Evolutionary conservation across 2,329 filamentous ascomycete species (phyloP).

Genomic region (Grosmannia clavigera): DNA sequence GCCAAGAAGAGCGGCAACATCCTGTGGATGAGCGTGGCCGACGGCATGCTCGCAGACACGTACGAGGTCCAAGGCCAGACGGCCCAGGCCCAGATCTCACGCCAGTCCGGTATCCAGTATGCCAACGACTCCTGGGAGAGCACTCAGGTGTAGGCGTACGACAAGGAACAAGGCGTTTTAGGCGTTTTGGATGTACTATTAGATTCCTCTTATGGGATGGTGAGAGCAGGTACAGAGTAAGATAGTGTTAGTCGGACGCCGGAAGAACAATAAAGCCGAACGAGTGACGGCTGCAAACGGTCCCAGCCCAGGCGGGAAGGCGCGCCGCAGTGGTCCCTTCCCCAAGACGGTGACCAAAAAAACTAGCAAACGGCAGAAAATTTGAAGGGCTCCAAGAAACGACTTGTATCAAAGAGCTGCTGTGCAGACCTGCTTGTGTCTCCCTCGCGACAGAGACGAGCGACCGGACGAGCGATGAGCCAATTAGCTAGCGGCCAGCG

Average conservation of each 20-base stretch:
- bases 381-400: not conserved
- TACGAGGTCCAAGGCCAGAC: conserved; percentile 53
- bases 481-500: conserved; percentile 16
- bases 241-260: not conserved
- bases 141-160: conserved; percentile 9
- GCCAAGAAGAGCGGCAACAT: conserved; percentile 58
- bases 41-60: conserved; percentile 65
- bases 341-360: not conserved
- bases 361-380: not conserved
- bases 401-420: not conserved
- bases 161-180: not conserved
- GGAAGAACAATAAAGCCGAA: conserved; percentile 2
- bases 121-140: conserved; percentile 29
- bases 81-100: conserved; percentile 27
- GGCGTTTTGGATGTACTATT: not conserved
- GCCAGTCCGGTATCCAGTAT: conserved; percentile 28
- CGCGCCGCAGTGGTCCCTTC: not conserved
- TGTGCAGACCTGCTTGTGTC: not conserved
- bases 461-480: conserved; percentile 18
- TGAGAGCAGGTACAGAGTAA: not conserved
- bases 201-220: not conserved
- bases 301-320: not conserved
- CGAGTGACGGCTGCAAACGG: not conserved
- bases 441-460: not conserved
- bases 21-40: conserved; percentile 69